Conservation (phyloP, 1,284 basidiomycete species). For the Coniophora puteana region DNA sequence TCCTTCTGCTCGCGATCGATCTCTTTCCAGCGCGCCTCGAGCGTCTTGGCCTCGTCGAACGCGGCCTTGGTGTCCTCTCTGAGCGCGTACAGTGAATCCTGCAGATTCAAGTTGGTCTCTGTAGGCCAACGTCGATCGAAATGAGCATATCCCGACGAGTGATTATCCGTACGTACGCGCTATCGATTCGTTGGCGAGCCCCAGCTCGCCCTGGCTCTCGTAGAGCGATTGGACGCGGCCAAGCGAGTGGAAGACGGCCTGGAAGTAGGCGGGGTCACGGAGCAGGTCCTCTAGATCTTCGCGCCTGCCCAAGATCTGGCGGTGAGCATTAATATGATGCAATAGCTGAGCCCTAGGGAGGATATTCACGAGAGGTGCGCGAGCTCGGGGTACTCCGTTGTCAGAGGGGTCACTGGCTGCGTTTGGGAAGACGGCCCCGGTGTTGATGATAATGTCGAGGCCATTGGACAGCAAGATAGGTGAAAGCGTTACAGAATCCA, state of each 20-base stretch:
- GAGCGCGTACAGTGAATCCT: constrained; percentile 69
- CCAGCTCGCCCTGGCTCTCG: constrained; percentile 71
- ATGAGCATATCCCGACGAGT: constrained; percentile 5
- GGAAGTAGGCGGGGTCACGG: constrained; percentile 78
- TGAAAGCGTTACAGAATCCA: neutral
- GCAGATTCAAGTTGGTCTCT: constrained; percentile 75
- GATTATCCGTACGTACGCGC: constrained; percentile 59
- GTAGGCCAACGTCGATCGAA: constrained; percentile 9
- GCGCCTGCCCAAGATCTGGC: constrained; percentile 49
- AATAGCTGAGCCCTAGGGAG: constrained; percentile 4
- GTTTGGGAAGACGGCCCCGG: too few species aligned
- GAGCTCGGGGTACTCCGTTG: constrained; percentile 68
- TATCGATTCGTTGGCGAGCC: constrained; percentile 78
- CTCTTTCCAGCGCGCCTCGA: constrained; percentile 81
- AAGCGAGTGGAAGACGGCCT: constrained; percentile 81
- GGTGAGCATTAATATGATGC: constrained; percentile 8
- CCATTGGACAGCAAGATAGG: constrained; percentile 15
- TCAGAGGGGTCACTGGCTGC: constrained; percentile 46
- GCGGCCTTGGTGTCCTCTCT: constrained; percentile 78
- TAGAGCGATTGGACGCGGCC: constrained; percentile 71
- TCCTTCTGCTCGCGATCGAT: constrained; percentile 84
- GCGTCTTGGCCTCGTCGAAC: constrained; percentile 77
- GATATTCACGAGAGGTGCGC: constrained; percentile 59
- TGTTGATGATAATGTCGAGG: constrained; percentile 12
- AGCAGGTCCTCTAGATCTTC: constrained; percentile 88